Base-by-base conservation (phyloP, 495 filamentous ascomycete species). In the Zalerion maritima region DNA sequence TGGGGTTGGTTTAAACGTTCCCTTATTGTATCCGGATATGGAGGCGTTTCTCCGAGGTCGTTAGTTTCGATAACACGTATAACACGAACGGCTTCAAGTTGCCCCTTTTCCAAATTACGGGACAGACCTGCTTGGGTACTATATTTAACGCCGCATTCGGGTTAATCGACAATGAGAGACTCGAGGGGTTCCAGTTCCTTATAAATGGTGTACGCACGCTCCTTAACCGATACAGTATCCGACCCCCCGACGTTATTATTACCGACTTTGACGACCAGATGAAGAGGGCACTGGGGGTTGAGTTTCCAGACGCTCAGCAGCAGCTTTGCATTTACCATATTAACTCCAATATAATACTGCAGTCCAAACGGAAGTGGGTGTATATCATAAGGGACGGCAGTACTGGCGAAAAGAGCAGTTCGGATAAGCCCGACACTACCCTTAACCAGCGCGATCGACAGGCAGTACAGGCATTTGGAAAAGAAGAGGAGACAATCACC, bases 361-460 rank as follows among this genome's bases (percentile, higher is more conserved):
- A n/a, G 23, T 34, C 31, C 7, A 34, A 18, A 24, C 31, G 14
- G 21, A 34, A 28, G 28, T 35, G 5, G 10, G n/a, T 5, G 18
- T 14, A 18, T 19, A 29, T 7, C 7, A 29, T 29, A 27, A 74
- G 24, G 8, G 25, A 23, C 0, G 45, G 50, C 9, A 70, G 51
- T 0, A 59, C 47, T 5, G 58, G 42, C 7, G 60, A 44, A 15
- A 54, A 57, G 3, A 58, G 51, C 18, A 54, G 63, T 70, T 65
- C 67, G 69, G 4, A 65, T 71, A 45, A 60, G 72, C 4, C 71
- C 67, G 3, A 45, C 46, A 1, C 46, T 47, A 2, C 51, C 57
- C 23, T 69, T 45, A 68, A 67, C 73, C 4, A 56, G 52, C 0
- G 62, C 49, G 36, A 75, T 72, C 34, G 71, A 73, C 43, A 75